phyloP scores from a whole-genome alignment of 140 eudicot species.

The Stevia rebaudiana region DNA sequence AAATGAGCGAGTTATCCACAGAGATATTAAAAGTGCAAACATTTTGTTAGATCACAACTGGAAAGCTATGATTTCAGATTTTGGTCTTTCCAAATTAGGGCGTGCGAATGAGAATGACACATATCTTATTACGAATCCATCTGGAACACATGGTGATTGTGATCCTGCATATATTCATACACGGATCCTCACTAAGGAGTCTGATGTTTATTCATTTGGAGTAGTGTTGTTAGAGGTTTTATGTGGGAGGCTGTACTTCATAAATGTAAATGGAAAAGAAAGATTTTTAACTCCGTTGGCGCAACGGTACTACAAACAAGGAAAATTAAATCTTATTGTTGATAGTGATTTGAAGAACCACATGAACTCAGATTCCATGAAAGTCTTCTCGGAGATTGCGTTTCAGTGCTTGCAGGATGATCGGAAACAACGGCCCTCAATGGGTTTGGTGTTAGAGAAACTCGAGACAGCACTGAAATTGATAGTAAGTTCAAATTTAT shows the following conservation, averaged over 20 bases:
- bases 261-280: neutral
- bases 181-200: conserved; percentile 3
- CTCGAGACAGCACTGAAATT: neutral
- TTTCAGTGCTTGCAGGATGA: conserved; percentile 6
- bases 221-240: neutral
- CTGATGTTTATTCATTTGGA: conserved; percentile 8
- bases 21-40: neutral
- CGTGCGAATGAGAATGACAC: neutral
- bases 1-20: neutral
- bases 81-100: conserved; percentile 12
- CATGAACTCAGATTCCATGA: neutral
- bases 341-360: neutral
- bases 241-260: conserved; percentile 1
- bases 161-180: neutral
- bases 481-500: neutral
- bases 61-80: conserved; percentile 9
- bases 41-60: neutral
- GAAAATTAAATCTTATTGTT: neutral
- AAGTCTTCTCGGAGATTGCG: neutral
- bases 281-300: neutral
- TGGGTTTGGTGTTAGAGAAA: neutral
- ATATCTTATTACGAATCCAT: neutral
- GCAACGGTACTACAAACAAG: neutral
- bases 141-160: conserved; percentile 8
- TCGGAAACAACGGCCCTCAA: neutral